Conservation (phyloP, 192 early-diverging fungal species). For the Spizellomyces punctatus region DNA sequence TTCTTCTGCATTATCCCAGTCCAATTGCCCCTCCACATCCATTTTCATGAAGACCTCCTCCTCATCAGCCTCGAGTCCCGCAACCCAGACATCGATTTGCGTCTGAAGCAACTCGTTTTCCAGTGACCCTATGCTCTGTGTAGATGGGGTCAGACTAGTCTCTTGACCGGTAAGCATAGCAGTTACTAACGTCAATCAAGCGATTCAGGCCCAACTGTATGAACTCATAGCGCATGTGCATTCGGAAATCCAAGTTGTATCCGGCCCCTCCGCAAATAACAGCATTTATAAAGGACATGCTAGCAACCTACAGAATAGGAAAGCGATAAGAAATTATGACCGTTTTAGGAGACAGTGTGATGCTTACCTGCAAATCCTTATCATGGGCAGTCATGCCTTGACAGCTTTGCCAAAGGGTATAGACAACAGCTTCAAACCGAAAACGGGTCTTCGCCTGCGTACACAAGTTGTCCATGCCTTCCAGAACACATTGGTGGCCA, state of each 20-base stretch:
- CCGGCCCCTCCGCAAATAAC: constrained; percentile 58
- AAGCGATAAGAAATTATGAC: too few species aligned
- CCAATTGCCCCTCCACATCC: constrained; percentile 21
- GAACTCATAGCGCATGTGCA: constrained; percentile 59
- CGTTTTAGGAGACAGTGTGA: too few species aligned
- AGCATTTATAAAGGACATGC: constrained; percentile 61
- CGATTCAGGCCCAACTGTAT: constrained; percentile 49
- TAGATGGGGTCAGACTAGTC: background rate
- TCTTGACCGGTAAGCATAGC: background rate
- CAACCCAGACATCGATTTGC: constrained; percentile 57
- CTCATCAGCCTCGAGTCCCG: constrained; percentile 53
- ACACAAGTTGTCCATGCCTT: constrained; percentile 47
- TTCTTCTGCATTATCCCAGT: constrained; percentile 30
- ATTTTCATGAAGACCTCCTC: constrained; percentile 37
- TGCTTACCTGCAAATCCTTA: constrained; percentile 51
- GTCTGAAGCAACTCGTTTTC: constrained; percentile 59
- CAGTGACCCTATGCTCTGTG: constrained; percentile 43
- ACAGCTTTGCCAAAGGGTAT: constrained; percentile 46
- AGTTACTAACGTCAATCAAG: constrained; percentile 47
- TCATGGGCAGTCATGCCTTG: constrained; percentile 44
- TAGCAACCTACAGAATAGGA: constrained; percentile 36
- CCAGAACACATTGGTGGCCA: constrained; percentile 50
- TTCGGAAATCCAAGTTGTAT: constrained; percentile 48
- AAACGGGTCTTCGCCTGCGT: constrained; percentile 36
- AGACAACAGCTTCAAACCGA: constrained; percentile 52